Evolutionary conservation across 441 rosid species (phyloP).

Genomic region (Gossypium trilobum): DNA sequence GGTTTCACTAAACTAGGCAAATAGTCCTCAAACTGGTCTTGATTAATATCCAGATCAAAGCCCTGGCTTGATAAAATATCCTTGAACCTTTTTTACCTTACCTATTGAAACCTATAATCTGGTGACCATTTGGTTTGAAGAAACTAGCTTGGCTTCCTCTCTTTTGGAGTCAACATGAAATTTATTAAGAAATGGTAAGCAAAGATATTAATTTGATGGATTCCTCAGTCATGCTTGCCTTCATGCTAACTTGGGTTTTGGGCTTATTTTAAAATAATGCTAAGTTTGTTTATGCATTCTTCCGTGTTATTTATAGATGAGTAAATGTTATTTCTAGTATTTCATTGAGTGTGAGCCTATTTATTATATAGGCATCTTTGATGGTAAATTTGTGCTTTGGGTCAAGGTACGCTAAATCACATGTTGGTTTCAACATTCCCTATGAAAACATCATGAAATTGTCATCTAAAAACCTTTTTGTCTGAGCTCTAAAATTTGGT

Average conservation of each 20-base stretch:
- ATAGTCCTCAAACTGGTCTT: background rate
- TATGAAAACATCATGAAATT: background rate
- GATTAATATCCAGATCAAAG: background rate
- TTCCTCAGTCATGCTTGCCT: background rate
- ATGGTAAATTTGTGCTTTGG: background rate
- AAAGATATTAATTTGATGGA: background rate
- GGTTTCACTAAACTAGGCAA: background rate
- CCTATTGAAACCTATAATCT: background rate
- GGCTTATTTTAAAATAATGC: background rate
- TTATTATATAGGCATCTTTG: background rate
- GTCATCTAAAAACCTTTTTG: background rate
- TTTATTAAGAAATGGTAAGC: conserved; percentile 1
- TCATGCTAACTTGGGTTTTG: background rate
- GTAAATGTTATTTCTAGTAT: background rate
- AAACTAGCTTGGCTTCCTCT: background rate
- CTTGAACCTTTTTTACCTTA: background rate
- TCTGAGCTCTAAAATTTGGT: background rate
- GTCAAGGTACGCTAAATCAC: background rate
- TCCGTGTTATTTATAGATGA: background rate
- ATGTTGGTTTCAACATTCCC: background rate
- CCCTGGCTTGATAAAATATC: background rate
- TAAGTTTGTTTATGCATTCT: background rate
- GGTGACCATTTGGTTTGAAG: background rate
- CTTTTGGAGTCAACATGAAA: background rate
- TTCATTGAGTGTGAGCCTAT: background rate